Conservation (phyloP, 2,329 filamentous ascomycete genomes). For the Aspergillus quadricinctus region DNA sequence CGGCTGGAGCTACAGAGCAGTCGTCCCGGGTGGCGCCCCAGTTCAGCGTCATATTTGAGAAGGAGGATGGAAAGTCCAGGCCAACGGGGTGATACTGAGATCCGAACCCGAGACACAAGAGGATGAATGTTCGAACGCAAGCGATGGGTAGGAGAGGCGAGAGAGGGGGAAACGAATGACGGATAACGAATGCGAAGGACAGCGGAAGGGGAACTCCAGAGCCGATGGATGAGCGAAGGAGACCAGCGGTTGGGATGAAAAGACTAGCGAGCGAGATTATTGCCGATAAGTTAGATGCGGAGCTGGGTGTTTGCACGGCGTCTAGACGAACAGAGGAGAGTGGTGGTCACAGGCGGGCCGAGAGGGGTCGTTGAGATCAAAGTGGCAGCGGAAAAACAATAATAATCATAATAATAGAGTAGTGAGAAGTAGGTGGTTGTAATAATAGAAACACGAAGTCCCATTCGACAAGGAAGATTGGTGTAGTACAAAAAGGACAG, state of each 20-base stretch:
- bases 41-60: slow-evolving; percentile 35
- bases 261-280: slow-evolving; percentile 4
- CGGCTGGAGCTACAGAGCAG: slow-evolving; percentile 36
- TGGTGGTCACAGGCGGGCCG: slow-evolving; percentile 16
- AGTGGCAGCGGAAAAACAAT: slow-evolving; percentile 8
- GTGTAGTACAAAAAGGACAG: not conserved
- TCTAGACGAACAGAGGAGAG: slow-evolving; percentile 12
- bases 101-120: slow-evolving; percentile 5
- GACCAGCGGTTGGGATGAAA: slow-evolving; percentile 1
- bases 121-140: not conserved
- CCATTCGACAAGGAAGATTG: not conserved
- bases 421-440: not conserved
- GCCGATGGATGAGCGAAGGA: not conserved
- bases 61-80: slow-evolving; percentile 12
- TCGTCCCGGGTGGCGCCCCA: slow-evolving; percentile 34
- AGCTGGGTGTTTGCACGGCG: slow-evolving; percentile 22
- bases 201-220: not conserved
- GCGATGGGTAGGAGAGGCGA: not conserved
- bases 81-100: slow-evolving; percentile 13
- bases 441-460: not conserved
- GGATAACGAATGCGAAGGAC: not conserved
- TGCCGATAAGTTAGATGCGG: slow-evolving; percentile 2
- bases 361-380: slow-evolving; percentile 16
- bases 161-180: slow-evolving; percentile 1
- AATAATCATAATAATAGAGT: slow-evolving; percentile 8